Conservation (phyloP, 805 yeast species). For the Monosporozyma solicola region DNA sequence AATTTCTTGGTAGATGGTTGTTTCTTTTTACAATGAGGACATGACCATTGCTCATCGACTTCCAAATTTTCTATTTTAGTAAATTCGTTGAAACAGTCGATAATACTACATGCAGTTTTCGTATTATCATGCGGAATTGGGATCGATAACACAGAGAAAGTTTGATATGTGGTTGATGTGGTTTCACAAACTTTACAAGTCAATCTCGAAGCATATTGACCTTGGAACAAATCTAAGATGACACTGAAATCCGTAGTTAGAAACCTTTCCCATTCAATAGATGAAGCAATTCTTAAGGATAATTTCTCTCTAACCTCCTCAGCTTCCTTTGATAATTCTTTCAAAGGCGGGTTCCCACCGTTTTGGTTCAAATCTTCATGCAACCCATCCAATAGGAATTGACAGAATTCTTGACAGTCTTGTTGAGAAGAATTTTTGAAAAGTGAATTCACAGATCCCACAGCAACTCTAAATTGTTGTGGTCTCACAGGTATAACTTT, state of each 20-base stretch:
- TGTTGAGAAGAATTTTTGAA: constrained; percentile 82
- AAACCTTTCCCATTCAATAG: constrained; percentile 91
- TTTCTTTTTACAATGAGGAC: constrained; percentile 63
- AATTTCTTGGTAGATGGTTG: constrained; percentile 62
- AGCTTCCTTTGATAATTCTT: constrained; percentile 60
- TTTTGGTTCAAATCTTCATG: constrained; percentile 82
- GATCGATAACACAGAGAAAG: constrained; percentile 70
- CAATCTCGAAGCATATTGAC: constrained; percentile 75
- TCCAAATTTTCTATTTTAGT: constrained; percentile 67
- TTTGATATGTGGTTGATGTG: constrained; percentile 81
- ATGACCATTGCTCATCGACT: constrained; percentile 76
- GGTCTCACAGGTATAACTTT: constrained; percentile 41
- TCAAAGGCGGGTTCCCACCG: constrained; percentile 45
- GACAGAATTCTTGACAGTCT: constrained; percentile 88
- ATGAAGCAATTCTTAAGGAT: constrained; percentile 72
- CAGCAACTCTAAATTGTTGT: constrained; percentile 52
- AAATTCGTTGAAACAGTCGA: constrained; percentile 71
- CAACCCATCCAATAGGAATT: constrained; percentile 77
- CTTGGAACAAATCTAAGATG: constrained; percentile 78
- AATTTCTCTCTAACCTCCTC: constrained; percentile 63
- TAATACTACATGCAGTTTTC: constrained; percentile 29
- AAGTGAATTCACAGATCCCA: constrained; percentile 65
- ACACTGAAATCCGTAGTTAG: constrained; percentile 71
- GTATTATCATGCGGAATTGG: constrained; percentile 54
- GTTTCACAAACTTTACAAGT: constrained; percentile 62